Percentiles rank a stretch among this genome's conserved stretches.
phyloP scores from a whole-genome alignment of 805 yeast species.

The Saturnispora mendoncae region DNA sequence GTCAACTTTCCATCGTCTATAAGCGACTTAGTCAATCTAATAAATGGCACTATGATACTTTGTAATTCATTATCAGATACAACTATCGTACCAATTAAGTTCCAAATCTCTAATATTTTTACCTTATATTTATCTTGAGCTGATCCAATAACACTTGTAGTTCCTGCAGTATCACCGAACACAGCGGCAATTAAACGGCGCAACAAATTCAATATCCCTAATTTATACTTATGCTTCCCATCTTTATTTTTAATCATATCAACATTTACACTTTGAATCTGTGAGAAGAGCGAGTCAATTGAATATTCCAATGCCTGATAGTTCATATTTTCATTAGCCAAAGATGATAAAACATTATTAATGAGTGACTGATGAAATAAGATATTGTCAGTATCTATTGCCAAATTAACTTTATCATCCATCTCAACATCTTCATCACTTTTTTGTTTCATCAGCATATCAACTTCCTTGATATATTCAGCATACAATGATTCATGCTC shows the following conservation, averaged over 20 bases:
- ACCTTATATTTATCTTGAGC: not conserved
- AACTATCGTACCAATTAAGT: conserved; percentile 12
- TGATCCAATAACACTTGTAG: not conserved
- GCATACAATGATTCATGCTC: conserved; percentile 27
- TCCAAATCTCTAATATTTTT: conserved; percentile 15
- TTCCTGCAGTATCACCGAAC: not conserved
- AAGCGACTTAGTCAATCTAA: conserved; percentile 19
- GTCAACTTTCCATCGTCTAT: conserved; percentile 1
- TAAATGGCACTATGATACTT: conserved; percentile 47
- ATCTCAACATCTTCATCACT: conserved; percentile 29
- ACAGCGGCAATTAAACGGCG: conserved; percentile 9
- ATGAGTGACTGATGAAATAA: conserved; percentile 4
- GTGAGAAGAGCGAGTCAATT: not conserved
- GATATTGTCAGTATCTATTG: conserved; percentile 12
- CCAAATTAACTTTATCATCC: conserved; percentile 12
- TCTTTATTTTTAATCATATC: conserved; percentile 10
- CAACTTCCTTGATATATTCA: conserved; percentile 31
- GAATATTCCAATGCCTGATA: conserved; percentile 5
- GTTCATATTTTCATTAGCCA: conserved; percentile 4
- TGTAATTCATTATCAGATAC: conserved; percentile 32
- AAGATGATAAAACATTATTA: conserved; percentile 10
- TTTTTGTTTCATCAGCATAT: conserved; percentile 13
- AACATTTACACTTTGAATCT: conserved; percentile 4
- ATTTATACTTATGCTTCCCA: conserved; percentile 15
- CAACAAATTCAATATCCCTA: conserved; percentile 24